A percentile compares a stretch with the other conserved stretches of the same genome.
Conservation (phyloP, 768 basidiomycete species). For the Leccinum longicurvipes region DNA sequence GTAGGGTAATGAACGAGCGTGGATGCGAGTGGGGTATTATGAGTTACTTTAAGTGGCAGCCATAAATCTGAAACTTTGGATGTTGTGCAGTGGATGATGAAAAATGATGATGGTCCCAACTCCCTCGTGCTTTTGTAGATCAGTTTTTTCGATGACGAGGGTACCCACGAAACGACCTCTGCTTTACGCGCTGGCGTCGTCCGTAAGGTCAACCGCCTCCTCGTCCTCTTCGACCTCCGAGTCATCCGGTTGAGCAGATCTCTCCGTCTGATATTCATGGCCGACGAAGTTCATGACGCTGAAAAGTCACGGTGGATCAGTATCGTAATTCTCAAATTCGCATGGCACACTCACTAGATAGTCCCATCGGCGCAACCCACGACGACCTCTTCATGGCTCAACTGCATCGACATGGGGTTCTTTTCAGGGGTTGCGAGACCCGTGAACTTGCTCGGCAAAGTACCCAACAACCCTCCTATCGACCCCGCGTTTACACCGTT, state of each 20-base stretch:
- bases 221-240: conserved; percentile 7
- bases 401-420: conserved; percentile 93
- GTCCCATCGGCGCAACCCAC: conserved; percentile 90
- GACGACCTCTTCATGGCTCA: conserved; percentile 88
- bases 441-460: conserved; percentile 63
- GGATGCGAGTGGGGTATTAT: not conserved
- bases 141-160: not conserved
- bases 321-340: not conserved
- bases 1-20: conserved; percentile 21
- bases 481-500: conserved; percentile 28
- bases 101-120: not conserved
- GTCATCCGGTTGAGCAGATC: not conserved
- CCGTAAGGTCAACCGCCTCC: conserved; percentile 9
- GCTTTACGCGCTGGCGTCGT: conserved; percentile 14
- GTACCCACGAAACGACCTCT: not conserved
- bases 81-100: not conserved
- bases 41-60: no score
- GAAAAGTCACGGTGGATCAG: conserved; percentile 11
- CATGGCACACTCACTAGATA: conserved; percentile 64
- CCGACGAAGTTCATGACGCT: conserved; percentile 65
- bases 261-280: conserved; percentile 46
- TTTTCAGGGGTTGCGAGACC: conserved; percentile 86
- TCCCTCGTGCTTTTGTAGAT: no score
- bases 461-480: conserved; percentile 59
- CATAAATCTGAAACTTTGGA: not conserved